Conservation (phyloP, 2,329 filamentous ascomycete species). For the Clarireedia homoeocarpa region DNA sequence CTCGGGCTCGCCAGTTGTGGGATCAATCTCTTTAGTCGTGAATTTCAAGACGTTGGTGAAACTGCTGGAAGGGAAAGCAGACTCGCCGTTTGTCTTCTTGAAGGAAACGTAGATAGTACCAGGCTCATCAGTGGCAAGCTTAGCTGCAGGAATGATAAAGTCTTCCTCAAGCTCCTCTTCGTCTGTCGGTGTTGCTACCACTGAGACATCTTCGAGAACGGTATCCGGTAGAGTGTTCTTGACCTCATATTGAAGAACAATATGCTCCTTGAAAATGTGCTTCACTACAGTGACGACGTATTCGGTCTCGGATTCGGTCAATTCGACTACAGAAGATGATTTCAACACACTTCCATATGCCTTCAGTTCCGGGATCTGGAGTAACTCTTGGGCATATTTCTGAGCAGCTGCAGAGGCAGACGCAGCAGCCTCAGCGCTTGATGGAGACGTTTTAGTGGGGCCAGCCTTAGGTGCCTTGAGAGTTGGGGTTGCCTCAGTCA, state of each 20-base stretch:
- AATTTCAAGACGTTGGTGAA: conserved; percentile 96
- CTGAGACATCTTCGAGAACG: conserved; percentile 80
- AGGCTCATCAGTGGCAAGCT: conserved; percentile 74
- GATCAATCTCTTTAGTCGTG: conserved; percentile 96
- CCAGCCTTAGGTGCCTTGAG: conserved; percentile 86
- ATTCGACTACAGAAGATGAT: conserved; percentile 75
- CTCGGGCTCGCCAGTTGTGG: conserved; percentile 85
- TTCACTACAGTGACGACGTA: conserved; percentile 93
- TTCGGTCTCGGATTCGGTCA: conserved; percentile 95
- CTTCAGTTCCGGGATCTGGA: conserved; percentile 84
- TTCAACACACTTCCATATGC: conserved; percentile 88
- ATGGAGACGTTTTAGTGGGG: conserved; percentile 61
- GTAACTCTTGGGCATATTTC: conserved; percentile 80
- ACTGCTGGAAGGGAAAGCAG: conserved; percentile 66
- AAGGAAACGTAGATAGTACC: conserved; percentile 95
- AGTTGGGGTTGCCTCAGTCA: conserved; percentile 83
- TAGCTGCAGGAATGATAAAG: conserved; percentile 85
- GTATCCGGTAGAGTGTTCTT: conserved; percentile 95
- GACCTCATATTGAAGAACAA: conserved; percentile 93
- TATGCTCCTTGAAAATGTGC: conserved; percentile 95
- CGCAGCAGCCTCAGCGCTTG: conserved; percentile 66
- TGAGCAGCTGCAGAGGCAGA: conserved; percentile 74
- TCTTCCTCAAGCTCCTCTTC: conserved; percentile 83
- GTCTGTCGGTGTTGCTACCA: conserved; percentile 71
- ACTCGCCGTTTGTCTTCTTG: conserved; percentile 70